A percentile compares a stretch with the other conserved stretches of the same genome.
phyloP scores from a whole-genome alignment of 331 rosid genomes.

The Erythrophleum ivorense region DNA sequence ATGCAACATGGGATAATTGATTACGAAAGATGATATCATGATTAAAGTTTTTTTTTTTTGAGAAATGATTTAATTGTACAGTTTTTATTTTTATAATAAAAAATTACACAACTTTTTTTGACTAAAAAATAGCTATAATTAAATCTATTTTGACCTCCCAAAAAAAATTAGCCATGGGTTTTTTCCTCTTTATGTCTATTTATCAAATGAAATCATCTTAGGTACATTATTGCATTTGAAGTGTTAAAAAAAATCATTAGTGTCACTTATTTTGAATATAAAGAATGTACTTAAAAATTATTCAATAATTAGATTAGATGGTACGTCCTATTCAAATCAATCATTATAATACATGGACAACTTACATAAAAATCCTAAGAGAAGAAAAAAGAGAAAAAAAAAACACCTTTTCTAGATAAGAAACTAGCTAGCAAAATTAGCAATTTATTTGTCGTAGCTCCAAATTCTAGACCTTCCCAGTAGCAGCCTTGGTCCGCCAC shows the following conservation, averaged over 20 bases:
- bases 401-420: not conserved
- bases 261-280: not conserved
- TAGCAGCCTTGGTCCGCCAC: not conserved
- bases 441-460: not conserved
- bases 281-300: not conserved
- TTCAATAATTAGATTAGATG: not conserved
- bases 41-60: no score
- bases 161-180: no score
- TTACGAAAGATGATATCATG: no score
- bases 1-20: no score
- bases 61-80: no score
- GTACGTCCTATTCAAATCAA: not conserved
- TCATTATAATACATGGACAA: not conserved
- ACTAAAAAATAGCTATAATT: no score
- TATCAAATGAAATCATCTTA: not conserved
- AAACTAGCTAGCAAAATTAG: not conserved
- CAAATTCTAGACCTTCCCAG: not conserved
- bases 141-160: no score
- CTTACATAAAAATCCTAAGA: not conserved
- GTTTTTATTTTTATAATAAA: no score
- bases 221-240: not conserved
- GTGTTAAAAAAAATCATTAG: not conserved
- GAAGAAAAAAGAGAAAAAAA: not conserved
- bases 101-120: no score
- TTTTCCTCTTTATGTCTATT: no score